A percentile compares a stretch with the other conserved stretches of the same genome.
Evolutionary conservation across 768 basidiomycete genomes (phyloP).

Genomic region (Harrya chromipes): DNA sequence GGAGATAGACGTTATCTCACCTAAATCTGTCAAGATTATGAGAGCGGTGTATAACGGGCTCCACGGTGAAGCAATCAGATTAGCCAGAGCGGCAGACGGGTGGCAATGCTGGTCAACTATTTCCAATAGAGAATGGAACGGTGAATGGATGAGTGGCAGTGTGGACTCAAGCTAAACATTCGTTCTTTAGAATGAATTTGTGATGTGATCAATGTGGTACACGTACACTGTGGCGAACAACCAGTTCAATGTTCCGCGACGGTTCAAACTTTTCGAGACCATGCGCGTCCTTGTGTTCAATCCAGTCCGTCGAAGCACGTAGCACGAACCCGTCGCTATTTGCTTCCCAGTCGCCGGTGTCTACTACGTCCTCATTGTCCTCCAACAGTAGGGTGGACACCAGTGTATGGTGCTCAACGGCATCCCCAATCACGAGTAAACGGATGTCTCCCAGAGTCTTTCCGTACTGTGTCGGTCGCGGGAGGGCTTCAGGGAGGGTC

Average conservation of each 20-base stretch:
- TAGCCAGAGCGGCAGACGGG: conserved; percentile 49
- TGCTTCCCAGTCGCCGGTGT: conserved; percentile 57
- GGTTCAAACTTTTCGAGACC: conserved; percentile 67
- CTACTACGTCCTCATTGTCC: conserved; percentile 68
- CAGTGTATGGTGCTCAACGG: conserved; percentile 30
- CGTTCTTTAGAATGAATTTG: conserved; percentile 6
- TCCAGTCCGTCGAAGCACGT: conserved; percentile 68
- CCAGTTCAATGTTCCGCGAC: conserved; percentile 60
- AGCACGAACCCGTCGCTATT: conserved; percentile 42
- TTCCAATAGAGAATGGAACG: conserved; percentile 53
- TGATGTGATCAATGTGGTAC: not conserved
- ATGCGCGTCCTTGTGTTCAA: conserved; percentile 61
- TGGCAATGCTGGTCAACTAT: conserved; percentile 50
- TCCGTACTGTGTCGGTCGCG: conserved; percentile 62
- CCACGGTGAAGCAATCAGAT: conserved; percentile 54
- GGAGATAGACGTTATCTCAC: conserved; percentile 32
- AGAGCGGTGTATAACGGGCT: conserved; percentile 61
- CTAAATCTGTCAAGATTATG: conserved; percentile 48
- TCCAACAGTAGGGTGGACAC: conserved; percentile 50
- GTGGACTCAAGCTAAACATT: conserved; percentile 30
- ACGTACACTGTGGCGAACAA: conserved; percentile 53
- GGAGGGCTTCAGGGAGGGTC: conserved; percentile 57
- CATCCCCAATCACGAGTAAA: conserved; percentile 53
- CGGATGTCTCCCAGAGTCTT: conserved; percentile 63
- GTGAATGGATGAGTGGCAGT: conserved; percentile 48